Evolutionary conservation across 2,329 filamentous ascomycete genomes (phyloP), one percentile per base, ranked within the genome.

Genomic region (Pseudogymnoascus sp.): DNA sequence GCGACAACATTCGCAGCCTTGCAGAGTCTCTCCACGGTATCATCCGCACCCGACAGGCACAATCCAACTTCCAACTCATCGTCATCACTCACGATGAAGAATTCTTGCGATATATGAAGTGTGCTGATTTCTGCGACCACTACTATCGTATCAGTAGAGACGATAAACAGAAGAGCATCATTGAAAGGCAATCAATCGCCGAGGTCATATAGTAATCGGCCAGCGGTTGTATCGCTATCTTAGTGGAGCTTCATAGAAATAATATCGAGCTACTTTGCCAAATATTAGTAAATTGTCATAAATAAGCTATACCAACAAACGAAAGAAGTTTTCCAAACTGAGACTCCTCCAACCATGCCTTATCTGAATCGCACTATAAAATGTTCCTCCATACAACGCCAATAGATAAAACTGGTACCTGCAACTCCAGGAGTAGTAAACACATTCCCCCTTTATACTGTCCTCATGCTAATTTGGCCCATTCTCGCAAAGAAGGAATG

Each of bases 61-160:
- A 99, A 80, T 83, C 86, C 61, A 99, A 99, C 73, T 97, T 99
- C 75, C 95, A 99, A 78, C 84, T 99, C 61, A 94, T 99, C 71
- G 90, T 99, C 70, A 99, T 99, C 73, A 99, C 94, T 4, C 94
- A 99, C 79, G 94, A 99, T 75, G 95, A 97, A 76, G 91, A 96
- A 70, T 99, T 99, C 70, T 72, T 99, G 71, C 83, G 88, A 60
- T 85, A 91, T 70, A 99, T 99, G 94, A 87, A 91, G 67, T 96
- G 91, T 73, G 87, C 86, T 22, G 93, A 99, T 67, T 97, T 96
- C 71, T 90, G 88, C 65, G 94, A 97, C 74, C 85, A 87, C 66
- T 99, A 97, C 73, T 97, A 89, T 75, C 85, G 91, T 4, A 89
- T 99, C 9, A 88, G 83, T 64, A 81, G 94, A 59, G 89, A 96